phyloP scores from a whole-genome alignment of 2,329 filamentous ascomycete species.

The Fusarium mexicanum region DNA sequence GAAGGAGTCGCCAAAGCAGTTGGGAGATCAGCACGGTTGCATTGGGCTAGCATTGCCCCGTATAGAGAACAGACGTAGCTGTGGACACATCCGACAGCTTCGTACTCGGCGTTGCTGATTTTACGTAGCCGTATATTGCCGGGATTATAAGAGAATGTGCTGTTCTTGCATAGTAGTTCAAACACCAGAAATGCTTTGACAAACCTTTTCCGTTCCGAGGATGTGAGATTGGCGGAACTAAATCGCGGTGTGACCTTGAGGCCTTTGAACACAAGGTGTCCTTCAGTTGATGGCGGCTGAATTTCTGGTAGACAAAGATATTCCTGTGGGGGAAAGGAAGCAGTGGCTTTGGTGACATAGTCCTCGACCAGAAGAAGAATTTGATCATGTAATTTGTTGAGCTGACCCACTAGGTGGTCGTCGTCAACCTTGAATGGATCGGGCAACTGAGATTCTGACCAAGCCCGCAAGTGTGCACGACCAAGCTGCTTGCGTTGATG shows the following conservation, averaged over 20 bases:
- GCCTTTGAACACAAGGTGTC: constrained; percentile 8
- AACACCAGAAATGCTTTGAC: constrained; percentile 12
- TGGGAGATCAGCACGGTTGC: not conserved
- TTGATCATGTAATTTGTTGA: not conserved
- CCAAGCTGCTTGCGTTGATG: too few species aligned
- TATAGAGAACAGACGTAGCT: constrained; percentile 17
- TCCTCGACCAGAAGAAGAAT: constrained; percentile 23
- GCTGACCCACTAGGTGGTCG: not conserved
- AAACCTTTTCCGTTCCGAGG: constrained; percentile 4
- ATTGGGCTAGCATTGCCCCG: constrained; percentile 16
- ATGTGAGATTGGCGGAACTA: not conserved
- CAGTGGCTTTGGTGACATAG: constrained; percentile 28
- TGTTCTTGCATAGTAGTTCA: constrained; percentile 8
- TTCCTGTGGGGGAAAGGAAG: constrained; percentile 5
- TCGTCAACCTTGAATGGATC: not conserved
- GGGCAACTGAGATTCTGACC: constrained; percentile 4
- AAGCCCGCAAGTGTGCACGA: not conserved
- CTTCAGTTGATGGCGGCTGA: not conserved
- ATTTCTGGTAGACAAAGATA: constrained; percentile 17
- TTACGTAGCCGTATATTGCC: too few species aligned
- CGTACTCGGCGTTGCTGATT: rapidly evolving
- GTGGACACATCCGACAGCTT: constrained; percentile 12
- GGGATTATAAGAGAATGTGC: too few species aligned
- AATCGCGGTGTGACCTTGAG: not conserved
- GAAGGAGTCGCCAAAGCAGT: not conserved